Base-by-base conservation (phyloP, 768 basidiomycete genomes). In the Tulasnella sp. region DNA sequence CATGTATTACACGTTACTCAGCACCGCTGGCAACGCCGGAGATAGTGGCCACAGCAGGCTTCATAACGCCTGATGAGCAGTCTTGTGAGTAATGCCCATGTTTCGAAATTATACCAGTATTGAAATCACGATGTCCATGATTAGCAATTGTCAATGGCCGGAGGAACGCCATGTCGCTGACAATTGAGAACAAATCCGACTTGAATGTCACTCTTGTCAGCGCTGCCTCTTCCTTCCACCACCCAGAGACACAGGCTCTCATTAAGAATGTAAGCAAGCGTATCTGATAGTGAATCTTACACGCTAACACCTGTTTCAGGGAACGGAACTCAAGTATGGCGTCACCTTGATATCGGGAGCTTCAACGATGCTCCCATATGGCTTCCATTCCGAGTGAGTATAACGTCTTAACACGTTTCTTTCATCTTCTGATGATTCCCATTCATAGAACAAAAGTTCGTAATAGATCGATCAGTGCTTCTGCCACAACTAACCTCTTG, bases 101-200 rank as follows among this genome's bases (percentile, higher is more conserved):
- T 16, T 6, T 8, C 46, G 53, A 19, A 25, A 31, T 50, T 10
- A 37, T 56, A 24, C 9, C 22, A 28, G 20, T 15, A 8, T 40
- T 6, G 22, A 10, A 10, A 42, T 8, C 15, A 32, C 5, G 41
- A 24, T 44, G 25, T 33, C 41, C 24, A 25, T 20, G 16, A 10
- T 13, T 37, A 89, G 86, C 87, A 53, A 69, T 89, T 43, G 78
- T 88, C 28, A 90, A 90, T 58, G 86, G 86, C 53, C 83, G 86
- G 69, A 77, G 73, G 61, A 90, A 87, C 62, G 67, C 72, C 28
- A 67, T 90, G 29, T 65, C 66, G 22, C 64, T 90, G 43, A 64
- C 70, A 24, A 70, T 89, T 10, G 84, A 86, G 65, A 90, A 86
- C 66, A 82, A 76, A 63, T 81, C 82, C 9, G 75, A 74, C 58